These are phyloP conservation scores for Exophiala alcalophila DNA, from an alignment of 2,329 filamentous ascomycete species.

Conservation along the genomic window DNA sequence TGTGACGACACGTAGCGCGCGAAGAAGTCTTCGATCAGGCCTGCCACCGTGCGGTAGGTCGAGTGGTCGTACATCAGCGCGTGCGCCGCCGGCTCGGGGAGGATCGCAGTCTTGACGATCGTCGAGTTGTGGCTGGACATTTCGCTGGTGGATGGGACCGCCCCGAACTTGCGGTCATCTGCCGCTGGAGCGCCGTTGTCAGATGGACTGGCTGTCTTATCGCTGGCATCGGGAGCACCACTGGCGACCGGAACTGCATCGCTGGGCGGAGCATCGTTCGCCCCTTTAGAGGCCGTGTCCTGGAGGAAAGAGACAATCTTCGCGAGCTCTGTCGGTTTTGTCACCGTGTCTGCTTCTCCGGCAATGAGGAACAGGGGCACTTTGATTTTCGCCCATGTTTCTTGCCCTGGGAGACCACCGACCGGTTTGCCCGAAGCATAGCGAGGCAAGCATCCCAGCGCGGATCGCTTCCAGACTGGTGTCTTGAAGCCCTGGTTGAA, in stretches of 20 bases:
- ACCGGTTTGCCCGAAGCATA: constrained; percentile 53
- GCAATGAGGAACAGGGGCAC: constrained; percentile 76
- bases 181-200: constrained; percentile 35
- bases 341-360: constrained; percentile 73
- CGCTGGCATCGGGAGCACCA: constrained; percentile 10
- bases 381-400: constrained; percentile 69
- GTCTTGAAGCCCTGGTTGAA: constrained; percentile 79
- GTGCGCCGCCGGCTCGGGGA: constrained; percentile 77
- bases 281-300: background rate
- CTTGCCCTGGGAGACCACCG: constrained; percentile 66
- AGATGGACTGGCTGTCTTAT: background rate
- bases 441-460: constrained; percentile 64
- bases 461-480: constrained; percentile 78
- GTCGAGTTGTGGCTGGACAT: constrained; percentile 33
- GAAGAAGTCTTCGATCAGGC: constrained; percentile 80
- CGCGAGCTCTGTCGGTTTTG: constrained; percentile 66
- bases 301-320: constrained; percentile 54
- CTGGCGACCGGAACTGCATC: constrained; percentile 34
- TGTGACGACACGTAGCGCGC: constrained; percentile 70
- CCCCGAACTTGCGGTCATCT: constrained; percentile 34
- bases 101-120: constrained; percentile 64
- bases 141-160: constrained; percentile 40
- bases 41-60: constrained; percentile 72
- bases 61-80: constrained; percentile 77
- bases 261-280: background rate